Conservation (phyloP, 140 eudicot species). For the Erigeron philadelphicus region DNA sequence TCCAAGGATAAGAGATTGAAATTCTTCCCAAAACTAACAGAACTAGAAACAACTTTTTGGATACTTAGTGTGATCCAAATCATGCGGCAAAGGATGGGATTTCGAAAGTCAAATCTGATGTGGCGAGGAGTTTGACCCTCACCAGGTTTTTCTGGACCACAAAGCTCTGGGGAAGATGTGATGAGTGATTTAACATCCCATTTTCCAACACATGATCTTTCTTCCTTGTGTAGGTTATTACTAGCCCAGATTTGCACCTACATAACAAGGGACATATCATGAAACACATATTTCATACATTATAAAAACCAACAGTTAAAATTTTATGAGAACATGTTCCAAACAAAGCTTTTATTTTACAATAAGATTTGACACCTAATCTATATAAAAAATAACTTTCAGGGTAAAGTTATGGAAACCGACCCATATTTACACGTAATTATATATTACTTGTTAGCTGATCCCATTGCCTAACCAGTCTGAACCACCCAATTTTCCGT, state of each 20-base stretch:
- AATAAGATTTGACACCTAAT: not conserved
- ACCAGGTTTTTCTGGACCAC: constrained; percentile 56
- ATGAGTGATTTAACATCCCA: constrained; percentile 69
- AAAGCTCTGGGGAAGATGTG: constrained; percentile 62
- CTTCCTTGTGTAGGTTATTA: constrained; percentile 68
- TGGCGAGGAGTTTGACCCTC: constrained; percentile 53
- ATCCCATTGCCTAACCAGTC: not conserved
- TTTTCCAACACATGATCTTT: constrained; percentile 74
- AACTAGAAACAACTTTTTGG: constrained; percentile 57
- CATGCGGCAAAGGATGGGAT: constrained; percentile 69
- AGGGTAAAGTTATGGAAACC: not conserved
- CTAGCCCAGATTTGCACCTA: constrained; percentile 94
- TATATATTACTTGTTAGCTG: too few species aligned
- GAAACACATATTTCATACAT: not conserved
- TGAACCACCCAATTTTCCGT: not conserved
- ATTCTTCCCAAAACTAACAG: constrained; percentile 60
- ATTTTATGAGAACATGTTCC: not conserved
- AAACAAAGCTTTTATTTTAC: not conserved
- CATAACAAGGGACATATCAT: not conserved
- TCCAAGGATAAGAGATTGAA: constrained; percentile 57
- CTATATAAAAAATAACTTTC: not conserved
- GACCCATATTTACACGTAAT: not conserved
- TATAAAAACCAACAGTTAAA: not conserved
- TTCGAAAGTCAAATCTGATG: constrained; percentile 62
- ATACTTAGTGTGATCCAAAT: constrained; percentile 72